Base-by-base conservation (phyloP, 2,329 filamentous ascomycete species). In the Lachnellula cervina region DNA sequence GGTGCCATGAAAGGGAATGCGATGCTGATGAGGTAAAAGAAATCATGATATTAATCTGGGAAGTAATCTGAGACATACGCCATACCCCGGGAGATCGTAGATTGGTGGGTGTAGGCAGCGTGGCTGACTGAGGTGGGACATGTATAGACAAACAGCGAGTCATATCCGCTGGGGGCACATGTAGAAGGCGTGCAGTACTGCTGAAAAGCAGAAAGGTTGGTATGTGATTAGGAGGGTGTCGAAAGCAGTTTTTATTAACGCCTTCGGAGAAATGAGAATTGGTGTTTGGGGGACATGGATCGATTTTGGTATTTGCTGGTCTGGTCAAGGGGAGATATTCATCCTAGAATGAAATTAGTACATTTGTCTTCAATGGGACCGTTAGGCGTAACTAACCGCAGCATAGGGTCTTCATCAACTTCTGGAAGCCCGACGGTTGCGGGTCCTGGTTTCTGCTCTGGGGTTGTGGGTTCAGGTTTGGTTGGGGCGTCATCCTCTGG, bases 321-420 rank as follows among this genome's bases (percentile, higher is more conserved):
- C 23, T 51, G 28, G 35, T 61, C 51, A 63, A 40, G 54, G 56
- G 25, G 58, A 59, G 28, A 47, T 57, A 44, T 60, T 69, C 65
- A 69, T 61, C 67, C 67, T 69, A 44, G 34, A 28, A 46, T n/a
- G 49, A 54, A 54, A 54, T 66, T 23, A 67, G 64, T 51, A 38
- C 59, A 9, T 23, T 51, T 35, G 19, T 47, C 25, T 19, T 23
- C 50, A 19, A n/a, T 45, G 60, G 49, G 34, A 51, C 54, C 55
- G 57, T 56, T 21, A 42, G 11, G 49, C 42, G 25, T 56, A 59
- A 72, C 77, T 79, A 83, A 81, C 90, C 90, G 76, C 93, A 97
- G 83, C 93, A 97, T 56, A 97, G 78, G 58, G 85, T 83, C 80
- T 94, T 96, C 82, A 93, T 88, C 71, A 97, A 80, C 79, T 97